Percentiles rank a stretch among this genome's conserved stretches.
These are phyloP conservation scores for Boletus bicolor DNA, from an alignment of 768 basidiomycete species.

Conservation along the genomic window DNA sequence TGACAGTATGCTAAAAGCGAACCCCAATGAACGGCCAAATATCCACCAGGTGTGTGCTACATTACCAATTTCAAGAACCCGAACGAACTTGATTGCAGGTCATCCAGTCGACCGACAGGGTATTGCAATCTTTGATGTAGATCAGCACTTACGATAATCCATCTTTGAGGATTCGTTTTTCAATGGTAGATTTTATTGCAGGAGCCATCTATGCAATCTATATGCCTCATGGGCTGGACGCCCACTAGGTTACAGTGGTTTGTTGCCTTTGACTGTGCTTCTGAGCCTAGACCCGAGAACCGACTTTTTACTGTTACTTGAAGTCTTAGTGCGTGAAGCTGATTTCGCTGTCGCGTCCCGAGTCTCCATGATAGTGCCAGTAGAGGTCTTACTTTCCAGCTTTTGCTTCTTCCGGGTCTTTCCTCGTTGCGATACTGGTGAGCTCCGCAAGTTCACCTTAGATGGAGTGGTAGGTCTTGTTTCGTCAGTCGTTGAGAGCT, in stretches of 20 bases:
- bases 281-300: slow-evolving; percentile 2
- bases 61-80: neutral
- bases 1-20: slow-evolving; percentile 77
- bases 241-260: slow-evolving; percentile 4
- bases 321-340: neutral
- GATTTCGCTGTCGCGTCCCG: neutral
- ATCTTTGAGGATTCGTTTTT: slow-evolving; percentile 4
- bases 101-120: slow-evolving; percentile 59
- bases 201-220: slow-evolving; percentile 9
- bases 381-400: neutral
- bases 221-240: neutral
- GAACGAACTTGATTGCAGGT: slow-evolving; percentile 43
- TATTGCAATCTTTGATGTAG: slow-evolving; percentile 56
- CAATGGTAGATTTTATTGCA: slow-evolving; percentile 4
- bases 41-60: slow-evolving; percentile 66
- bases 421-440: neutral
- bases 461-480: neutral
- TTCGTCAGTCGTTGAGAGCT: neutral
- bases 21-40: slow-evolving; percentile 79
- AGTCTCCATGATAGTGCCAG: neutral
- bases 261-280: neutral
- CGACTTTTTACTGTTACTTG: neutral
- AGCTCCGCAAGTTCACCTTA: neutral
- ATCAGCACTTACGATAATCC: neutral
- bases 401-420: slow-evolving; percentile 20